phyloP scores from a whole-genome alignment of 192 early-diverging fungal genomes.

The Coemansia sp. region DNA sequence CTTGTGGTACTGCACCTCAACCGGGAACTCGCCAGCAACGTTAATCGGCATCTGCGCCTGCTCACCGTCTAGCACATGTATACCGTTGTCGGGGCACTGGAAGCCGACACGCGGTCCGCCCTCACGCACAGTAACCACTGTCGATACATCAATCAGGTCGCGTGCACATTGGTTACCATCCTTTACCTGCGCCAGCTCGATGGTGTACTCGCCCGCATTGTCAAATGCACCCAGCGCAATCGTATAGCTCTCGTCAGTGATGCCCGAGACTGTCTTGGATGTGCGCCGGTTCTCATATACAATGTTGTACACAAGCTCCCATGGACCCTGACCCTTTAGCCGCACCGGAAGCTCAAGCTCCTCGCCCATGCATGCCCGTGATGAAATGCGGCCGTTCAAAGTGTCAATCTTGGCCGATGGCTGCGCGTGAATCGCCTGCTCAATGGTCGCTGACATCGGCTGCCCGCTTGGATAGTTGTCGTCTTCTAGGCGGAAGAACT shows the following conservation, averaged over 20 bases:
- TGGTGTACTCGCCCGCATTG: constrained; percentile 28
- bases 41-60: constrained; percentile 31
- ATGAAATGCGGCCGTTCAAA: constrained; percentile 7
- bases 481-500: constrained; percentile 49
- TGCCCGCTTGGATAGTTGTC: constrained; percentile 48
- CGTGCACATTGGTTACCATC: constrained; percentile 46
- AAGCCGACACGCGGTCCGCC: constrained; percentile 33
- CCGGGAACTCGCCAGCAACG: constrained; percentile 35
- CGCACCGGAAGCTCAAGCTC: constrained; percentile 41
- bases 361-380: constrained; percentile 28
- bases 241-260: constrained; percentile 20
- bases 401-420: constrained; percentile 37
- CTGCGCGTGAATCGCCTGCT: constrained; percentile 46
- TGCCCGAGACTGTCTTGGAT: constrained; percentile 13
- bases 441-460: constrained; percentile 16
- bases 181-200: constrained; percentile 39
- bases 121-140: constrained; percentile 35
- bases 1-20: constrained; percentile 36
- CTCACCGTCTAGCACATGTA: constrained; percentile 35
- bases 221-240: constrained; percentile 25
- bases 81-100: constrained; percentile 28
- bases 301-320: constrained; percentile 47
- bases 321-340: constrained; percentile 56
- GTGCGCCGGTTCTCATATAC: constrained; percentile 23
- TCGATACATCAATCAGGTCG: constrained; percentile 22